Conservation (phyloP, 169 alveolate species). For the Cryptosporidium meleagridis region DNA sequence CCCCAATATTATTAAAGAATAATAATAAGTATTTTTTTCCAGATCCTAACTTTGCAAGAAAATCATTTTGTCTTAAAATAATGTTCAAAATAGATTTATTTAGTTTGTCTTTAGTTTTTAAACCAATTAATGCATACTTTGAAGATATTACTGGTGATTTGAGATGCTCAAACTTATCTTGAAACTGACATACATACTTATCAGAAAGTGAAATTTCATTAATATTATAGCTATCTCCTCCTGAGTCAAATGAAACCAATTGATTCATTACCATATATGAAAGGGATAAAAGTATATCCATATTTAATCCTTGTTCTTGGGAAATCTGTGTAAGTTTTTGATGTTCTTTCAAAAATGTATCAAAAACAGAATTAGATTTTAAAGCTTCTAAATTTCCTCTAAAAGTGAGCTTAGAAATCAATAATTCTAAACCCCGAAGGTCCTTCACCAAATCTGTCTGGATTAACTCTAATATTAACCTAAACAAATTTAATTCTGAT, state of each 20-base stretch:
- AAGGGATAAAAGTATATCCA: background rate
- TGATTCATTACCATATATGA: slow-evolving; percentile 3
- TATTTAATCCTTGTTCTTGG: background rate
- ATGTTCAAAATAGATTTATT: background rate
- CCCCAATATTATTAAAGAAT: background rate
- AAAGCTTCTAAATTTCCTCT: background rate
- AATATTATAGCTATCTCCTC: background rate
- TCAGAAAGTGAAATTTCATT: background rate
- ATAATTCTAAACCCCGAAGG: background rate
- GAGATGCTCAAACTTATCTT: slow-evolving; percentile 4
- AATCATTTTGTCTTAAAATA: slow-evolving; percentile 6
- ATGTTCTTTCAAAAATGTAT: background rate
- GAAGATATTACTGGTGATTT: slow-evolving; percentile 55
- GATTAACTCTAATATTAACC: slow-evolving; percentile 39
- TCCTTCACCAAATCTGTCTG: slow-evolving; percentile 6
- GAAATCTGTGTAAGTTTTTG: background rate
- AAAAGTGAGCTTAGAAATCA: slow-evolving; percentile 2
- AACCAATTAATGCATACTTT: slow-evolving; percentile 36
- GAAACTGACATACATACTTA: background rate
- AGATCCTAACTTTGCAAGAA: slow-evolving; percentile 20
- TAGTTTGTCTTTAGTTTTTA: background rate
- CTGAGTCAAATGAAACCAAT: background rate
- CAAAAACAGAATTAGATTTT: background rate
- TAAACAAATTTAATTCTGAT: slow-evolving; percentile 30
- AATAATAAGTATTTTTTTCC: slow-evolving; percentile 24